Conservation (phyloP, 2,329 filamentous ascomycete species). For the Diaporthe sp. region DNA sequence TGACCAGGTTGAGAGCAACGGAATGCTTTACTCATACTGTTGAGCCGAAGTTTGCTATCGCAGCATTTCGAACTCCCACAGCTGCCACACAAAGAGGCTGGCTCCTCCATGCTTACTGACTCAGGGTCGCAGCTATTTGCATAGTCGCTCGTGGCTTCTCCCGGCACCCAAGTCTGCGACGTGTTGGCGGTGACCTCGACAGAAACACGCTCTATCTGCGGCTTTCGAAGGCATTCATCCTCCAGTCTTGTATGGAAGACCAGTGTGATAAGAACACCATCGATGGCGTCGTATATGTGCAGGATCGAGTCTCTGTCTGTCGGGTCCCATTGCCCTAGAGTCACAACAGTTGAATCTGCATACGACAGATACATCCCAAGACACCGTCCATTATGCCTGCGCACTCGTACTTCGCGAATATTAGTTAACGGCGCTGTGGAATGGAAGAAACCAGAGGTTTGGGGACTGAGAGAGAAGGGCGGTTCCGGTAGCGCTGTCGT, state of each 20-base stretch:
- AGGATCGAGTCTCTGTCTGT: neutral
- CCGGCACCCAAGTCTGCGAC: neutral
- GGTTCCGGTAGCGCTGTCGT: neutral
- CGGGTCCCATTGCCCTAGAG: constrained; percentile 15
- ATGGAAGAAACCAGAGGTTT: neutral
- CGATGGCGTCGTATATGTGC: neutral
- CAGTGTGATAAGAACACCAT: neutral
- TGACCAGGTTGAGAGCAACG: neutral
- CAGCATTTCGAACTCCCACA: neutral
- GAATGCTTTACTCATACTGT: neutral
- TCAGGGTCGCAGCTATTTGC: neutral
- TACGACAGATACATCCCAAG: neutral
- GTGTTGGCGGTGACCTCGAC: neutral
- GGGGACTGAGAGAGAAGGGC: neutral
- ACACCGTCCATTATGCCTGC: neutral
- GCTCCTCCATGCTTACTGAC: neutral
- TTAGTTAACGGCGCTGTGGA: neutral
- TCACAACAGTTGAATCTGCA: neutral
- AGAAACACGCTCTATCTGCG: constrained; percentile 9
- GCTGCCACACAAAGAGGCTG: neutral
- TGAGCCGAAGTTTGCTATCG: neutral
- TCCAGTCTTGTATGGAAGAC: neutral
- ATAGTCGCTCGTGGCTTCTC: neutral
- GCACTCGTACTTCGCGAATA: neutral
- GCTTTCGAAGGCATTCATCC: neutral